These are phyloP conservation scores for Cordyceps pruinosa DNA, from an alignment of 2,329 filamentous ascomycete species.

Conservation along the genomic window DNA sequence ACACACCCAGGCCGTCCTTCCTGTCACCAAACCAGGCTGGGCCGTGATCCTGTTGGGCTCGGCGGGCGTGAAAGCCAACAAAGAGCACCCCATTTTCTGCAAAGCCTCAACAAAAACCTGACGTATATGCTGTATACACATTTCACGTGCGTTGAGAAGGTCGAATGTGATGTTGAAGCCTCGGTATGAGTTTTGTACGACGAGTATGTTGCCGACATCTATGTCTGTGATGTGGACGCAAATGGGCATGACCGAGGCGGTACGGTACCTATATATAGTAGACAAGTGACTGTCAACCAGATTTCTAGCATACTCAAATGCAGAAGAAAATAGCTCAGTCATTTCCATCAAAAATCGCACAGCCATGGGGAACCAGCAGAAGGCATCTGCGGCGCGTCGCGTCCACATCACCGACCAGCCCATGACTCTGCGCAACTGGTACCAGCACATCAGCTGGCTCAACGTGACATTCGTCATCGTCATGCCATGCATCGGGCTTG, in stretches of 20 bases:
- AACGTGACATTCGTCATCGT: conserved; percentile 75
- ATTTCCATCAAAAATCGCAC: not conserved
- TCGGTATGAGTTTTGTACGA: not conserved
- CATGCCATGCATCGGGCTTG: conserved; percentile 65
- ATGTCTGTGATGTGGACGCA: too few species aligned
- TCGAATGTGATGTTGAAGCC: not conserved
- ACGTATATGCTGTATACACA: not conserved
- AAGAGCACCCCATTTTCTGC: not conserved
- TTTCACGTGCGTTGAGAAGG: conserved; percentile 3
- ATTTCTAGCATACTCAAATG: not conserved
- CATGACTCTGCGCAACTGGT: conserved; percentile 76
- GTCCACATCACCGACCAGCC: conserved; percentile 73
- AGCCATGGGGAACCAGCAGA: not conserved
- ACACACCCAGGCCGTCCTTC: too few species aligned
- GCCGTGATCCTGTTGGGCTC: conserved; percentile 68
- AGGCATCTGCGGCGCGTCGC: not conserved
- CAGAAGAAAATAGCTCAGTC: not conserved
- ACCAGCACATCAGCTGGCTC: conserved; percentile 90
- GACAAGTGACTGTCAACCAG: not conserved
- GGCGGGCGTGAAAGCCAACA: not conserved
- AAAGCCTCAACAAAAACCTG: not conserved
- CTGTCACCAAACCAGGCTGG: conserved; percentile 54
- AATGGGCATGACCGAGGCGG: not conserved
- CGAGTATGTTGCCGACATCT: not conserved
- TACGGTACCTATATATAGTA: not conserved